Percentiles rank a stretch among this genome's conserved stretches.
These are phyloP conservation scores for Myxozyma nipponensis DNA, from an alignment of 805 yeast genomes.

Conservation along the genomic window DNA sequence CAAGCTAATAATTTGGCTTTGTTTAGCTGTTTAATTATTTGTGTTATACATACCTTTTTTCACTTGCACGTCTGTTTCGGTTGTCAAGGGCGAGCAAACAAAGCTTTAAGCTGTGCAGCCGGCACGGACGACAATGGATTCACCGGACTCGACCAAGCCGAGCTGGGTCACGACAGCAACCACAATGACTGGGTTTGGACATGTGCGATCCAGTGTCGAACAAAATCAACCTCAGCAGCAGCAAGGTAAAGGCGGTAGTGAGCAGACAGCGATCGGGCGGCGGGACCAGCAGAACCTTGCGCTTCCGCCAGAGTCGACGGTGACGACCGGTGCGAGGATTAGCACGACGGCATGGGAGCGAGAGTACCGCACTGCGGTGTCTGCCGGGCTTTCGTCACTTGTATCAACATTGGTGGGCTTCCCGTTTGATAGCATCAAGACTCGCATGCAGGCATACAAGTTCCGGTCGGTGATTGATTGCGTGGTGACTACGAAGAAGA, in stretches of 20 bases:
- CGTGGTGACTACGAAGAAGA: conserved; percentile 48
- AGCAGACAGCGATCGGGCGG: not conserved
- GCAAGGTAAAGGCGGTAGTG: not conserved
- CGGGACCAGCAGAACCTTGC: not conserved
- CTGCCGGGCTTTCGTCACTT: conserved; percentile 64
- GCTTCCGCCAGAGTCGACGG: not conserved
- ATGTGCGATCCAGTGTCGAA: not conserved
- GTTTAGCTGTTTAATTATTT: too few relatives aligned
- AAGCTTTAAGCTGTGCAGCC: too few relatives aligned
- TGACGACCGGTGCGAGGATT: not conserved
- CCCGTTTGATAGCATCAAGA: conserved; percentile 82
- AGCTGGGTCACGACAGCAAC: too few relatives aligned
- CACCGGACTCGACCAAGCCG: too few relatives aligned
- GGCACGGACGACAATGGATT: too few relatives aligned
- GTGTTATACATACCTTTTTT: too few relatives aligned
- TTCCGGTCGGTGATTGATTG: conserved; percentile 58
- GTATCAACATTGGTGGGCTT: conserved; percentile 68
- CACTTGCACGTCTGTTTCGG: too few relatives aligned
- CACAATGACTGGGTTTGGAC: too few relatives aligned
- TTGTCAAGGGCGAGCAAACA: too few relatives aligned
- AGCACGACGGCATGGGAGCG: conserved; percentile 10
- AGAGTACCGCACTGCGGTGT: conserved; percentile 38
- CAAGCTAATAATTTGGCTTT: too few relatives aligned
- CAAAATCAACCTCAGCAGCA: not conserved
- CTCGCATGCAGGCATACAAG: conserved; percentile 76